Evolutionary conservation across 768 basidiomycete species (phyloP).

Genomic region (Lactarius akahatsu): DNA sequence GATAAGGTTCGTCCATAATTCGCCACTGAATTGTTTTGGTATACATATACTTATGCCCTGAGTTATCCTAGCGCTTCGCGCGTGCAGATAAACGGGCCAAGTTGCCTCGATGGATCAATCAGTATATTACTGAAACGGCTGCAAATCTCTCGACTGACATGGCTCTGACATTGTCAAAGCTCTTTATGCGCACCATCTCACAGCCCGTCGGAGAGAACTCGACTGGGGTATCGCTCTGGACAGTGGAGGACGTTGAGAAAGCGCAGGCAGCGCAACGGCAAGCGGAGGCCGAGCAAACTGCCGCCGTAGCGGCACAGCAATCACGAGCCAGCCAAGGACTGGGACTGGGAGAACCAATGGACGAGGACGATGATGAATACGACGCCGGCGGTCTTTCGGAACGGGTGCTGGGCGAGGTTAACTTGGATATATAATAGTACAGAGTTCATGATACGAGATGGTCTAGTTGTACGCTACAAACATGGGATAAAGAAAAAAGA

Average conservation of each 20-base stretch:
- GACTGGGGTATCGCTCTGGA: slow-evolving; percentile 94
- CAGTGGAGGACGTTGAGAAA: slow-evolving; percentile 85
- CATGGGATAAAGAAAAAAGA: neutral
- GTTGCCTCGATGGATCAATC: slow-evolving; percentile 98
- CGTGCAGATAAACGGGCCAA: slow-evolving; percentile 92
- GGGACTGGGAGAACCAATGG: slow-evolving; percentile 38
- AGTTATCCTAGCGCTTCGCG: slow-evolving; percentile 69
- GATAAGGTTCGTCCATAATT: slow-evolving; percentile 71
- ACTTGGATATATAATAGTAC: slow-evolving; percentile 36
- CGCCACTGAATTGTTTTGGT: slow-evolving; percentile 7
- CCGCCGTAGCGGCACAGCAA: slow-evolving; percentile 35
- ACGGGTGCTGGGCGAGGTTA: slow-evolving; percentile 57
- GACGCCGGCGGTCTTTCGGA: slow-evolving; percentile 61
- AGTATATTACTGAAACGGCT: slow-evolving; percentile 97
- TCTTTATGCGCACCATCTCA: slow-evolving; percentile 98
- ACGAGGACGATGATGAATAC: slow-evolving; percentile 31
- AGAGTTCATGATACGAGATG: slow-evolving; percentile 15
- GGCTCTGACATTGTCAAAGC: slow-evolving; percentile 90
- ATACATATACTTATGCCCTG: slow-evolving; percentile 13
- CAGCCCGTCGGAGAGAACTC: slow-evolving; percentile 97
- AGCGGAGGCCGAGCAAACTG: slow-evolving; percentile 51
- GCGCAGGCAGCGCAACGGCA: slow-evolving; percentile 81
- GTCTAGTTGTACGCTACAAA: slow-evolving; percentile 16
- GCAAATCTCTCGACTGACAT: slow-evolving; percentile 98
- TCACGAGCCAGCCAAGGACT: slow-evolving; percentile 31